Percentiles rank a stretch among this genome's conserved stretches.
Evolutionary conservation across 1,284 basidiomycete species (phyloP).

Genomic region (Cryptococcus maquisensis): DNA sequence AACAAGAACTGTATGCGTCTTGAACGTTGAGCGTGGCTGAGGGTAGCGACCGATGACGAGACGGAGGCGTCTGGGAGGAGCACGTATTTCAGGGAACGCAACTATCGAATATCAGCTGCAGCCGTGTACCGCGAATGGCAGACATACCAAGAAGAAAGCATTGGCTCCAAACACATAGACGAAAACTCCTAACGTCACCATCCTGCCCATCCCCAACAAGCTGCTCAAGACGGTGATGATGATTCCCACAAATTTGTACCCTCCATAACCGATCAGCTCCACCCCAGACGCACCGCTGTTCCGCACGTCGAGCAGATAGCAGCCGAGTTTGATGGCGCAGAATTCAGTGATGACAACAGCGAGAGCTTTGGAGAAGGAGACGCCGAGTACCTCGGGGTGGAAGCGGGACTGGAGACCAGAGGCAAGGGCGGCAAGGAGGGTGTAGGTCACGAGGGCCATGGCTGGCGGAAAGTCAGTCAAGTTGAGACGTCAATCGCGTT

Average conservation of each 20-base stretch:
- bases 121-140: background rate
- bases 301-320: slow-evolving; percentile 82
- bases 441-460: slow-evolving; percentile 96
- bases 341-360: slow-evolving; percentile 81
- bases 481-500: background rate
- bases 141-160: slow-evolving; percentile 84
- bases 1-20: slow-evolving; percentile 83
- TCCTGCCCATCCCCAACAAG: slow-evolving; percentile 54
- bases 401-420: slow-evolving; percentile 80
- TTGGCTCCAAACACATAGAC: slow-evolving; percentile 82
- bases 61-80: slow-evolving; percentile 69
- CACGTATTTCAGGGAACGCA: slow-evolving; percentile 85
- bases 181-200: slow-evolving; percentile 69
- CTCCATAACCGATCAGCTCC: slow-evolving; percentile 67
- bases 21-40: slow-evolving; percentile 73
- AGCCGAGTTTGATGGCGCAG: slow-evolving; percentile 79
- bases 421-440: slow-evolving; percentile 78
- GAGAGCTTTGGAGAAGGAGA: slow-evolving; percentile 76
- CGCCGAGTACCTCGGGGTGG: slow-evolving; percentile 83
- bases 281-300: slow-evolving; percentile 63
- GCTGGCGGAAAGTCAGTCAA: slow-evolving; percentile 52
- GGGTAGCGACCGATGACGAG: slow-evolving; percentile 53
- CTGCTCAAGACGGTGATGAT: slow-evolving; percentile 45
- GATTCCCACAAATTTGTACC: slow-evolving; percentile 92
- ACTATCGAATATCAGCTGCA: slow-evolving; percentile 50